Base-by-base conservation (phyloP, 257 asterid species). In the Verbena officinalis region DNA sequence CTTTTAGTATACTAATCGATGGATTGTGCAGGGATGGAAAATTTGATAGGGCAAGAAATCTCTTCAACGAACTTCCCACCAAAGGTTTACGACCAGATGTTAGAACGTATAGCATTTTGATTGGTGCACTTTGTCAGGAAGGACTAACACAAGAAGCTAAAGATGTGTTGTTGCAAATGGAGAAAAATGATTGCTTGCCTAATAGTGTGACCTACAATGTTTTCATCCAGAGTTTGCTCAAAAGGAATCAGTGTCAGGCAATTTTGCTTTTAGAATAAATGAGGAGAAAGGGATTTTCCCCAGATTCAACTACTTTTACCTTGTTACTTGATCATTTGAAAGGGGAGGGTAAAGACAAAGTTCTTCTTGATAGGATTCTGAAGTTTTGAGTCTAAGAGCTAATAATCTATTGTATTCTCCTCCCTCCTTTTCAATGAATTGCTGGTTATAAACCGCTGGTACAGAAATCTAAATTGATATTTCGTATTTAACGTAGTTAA, bases 21-120 rank as follows among this genome's bases (percentile, higher is more conserved):
- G 62, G 60, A 34, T 21, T 64, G 60, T 20, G 69, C 51, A 64
- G 50, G 51, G 24, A 64, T 15, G 33, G 42, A 19, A 36, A 57
- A 10, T 17, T 57, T 38, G 49, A 57, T 5, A 3, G 1, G 3
- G 48, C 31, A 9, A 33, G 15, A 56, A 36, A 56, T 16, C 16
- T 56, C 20, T 62, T 49, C 11, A 24, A 10, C 0, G 30, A 33
- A 7, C 56, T 30, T 17, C n/a, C n/a, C n/a, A n/a, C n/a, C n/a
- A n/a, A n/a, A n/a, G n/a, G n/a, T n/a, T n/a, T n/a, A n/a, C n/a
- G 17, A 2, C 62, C 31, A 0, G n/a, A 56, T 34, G 48, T 19
- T 56, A 34, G 0, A 27, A 55, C 7, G 1, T 31, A 4, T n/a
- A 30, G 0, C 27, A 34, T 34, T 8, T 2, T 56, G 10, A 36